phyloP scores from a whole-genome alignment of 2,329 filamentous ascomycete genomes.

The Talaromyces sp. region DNA sequence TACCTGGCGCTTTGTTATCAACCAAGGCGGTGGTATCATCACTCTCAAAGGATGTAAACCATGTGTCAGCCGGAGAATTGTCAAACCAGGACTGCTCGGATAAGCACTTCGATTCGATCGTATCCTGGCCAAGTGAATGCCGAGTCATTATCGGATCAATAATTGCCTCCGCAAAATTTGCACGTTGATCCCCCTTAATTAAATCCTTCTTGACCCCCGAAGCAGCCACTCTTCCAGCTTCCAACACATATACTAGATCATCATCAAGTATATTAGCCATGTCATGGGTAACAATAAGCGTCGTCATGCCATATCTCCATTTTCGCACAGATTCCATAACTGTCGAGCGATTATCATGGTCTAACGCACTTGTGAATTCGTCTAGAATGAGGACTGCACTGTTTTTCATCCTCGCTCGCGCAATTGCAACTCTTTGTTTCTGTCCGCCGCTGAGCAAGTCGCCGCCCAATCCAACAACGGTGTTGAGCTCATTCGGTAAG shows the following conservation, averaged over 20 bases:
- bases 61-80: neutral
- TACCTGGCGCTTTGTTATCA: neutral
- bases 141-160: neutral
- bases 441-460: constrained; percentile 78
- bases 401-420: constrained; percentile 71
- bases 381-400: constrained; percentile 80
- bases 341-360: constrained; percentile 63
- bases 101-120: neutral
- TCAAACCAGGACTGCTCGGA: neutral
- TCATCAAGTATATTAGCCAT: constrained; percentile 67
- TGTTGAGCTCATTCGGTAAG: constrained; percentile 69
- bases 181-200: neutral
- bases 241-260: constrained; percentile 79
- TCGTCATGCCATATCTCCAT: constrained; percentile 80
- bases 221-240: constrained; percentile 64
- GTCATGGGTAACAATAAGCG: constrained; percentile 91
- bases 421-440: constrained; percentile 74
- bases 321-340: constrained; percentile 71
- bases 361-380: constrained; percentile 82
- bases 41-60: neutral
- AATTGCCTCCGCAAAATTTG: constrained; percentile 1
- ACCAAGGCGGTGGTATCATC: neutral
- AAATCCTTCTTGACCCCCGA: constrained; percentile 63
- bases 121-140: neutral
- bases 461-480: constrained; percentile 66